phyloP scores from a whole-genome alignment of 768 basidiomycete species.

The Russula lepida region DNA sequence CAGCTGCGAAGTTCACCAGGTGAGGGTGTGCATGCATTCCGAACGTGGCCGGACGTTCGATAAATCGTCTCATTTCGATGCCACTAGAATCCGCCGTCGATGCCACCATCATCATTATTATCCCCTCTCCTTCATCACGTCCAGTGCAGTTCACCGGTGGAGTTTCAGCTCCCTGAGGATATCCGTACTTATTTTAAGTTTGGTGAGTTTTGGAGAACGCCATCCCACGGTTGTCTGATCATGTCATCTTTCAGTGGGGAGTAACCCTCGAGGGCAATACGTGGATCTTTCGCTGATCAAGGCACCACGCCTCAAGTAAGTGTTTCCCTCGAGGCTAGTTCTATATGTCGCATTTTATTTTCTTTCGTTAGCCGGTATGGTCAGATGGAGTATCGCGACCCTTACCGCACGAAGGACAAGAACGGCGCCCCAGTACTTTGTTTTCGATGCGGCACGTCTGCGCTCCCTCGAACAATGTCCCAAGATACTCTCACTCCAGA shows the following conservation, averaged over 20 bases:
- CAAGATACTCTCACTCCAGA: constrained; percentile 42
- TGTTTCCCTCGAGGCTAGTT: constrained; percentile 21
- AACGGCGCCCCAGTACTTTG: constrained; percentile 81
- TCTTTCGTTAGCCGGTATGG: constrained; percentile 59
- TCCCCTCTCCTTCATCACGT: constrained; percentile 65
- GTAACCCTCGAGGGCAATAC: constrained; percentile 75
- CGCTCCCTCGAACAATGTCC: constrained; percentile 48
- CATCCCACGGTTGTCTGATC: neutral
- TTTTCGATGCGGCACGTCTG: constrained; percentile 80
- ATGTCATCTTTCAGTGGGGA: constrained; percentile 47
- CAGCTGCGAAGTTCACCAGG: constrained; percentile 57
- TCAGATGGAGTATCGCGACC: constrained; percentile 86
- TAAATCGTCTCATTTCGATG: constrained; percentile 5
- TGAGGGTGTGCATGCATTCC: constrained; percentile 26
- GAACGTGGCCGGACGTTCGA: constrained; percentile 22
- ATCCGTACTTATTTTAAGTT: constrained; percentile 79
- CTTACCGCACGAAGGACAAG: constrained; percentile 76
- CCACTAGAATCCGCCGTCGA: constrained; percentile 55
- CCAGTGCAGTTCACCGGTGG: constrained; percentile 60
- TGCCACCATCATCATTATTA: constrained; percentile 58
- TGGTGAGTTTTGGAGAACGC: constrained; percentile 37
- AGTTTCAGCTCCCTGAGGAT: constrained; percentile 83
- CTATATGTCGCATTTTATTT: constrained; percentile 1
- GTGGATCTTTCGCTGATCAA: constrained; percentile 71
- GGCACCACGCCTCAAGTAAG: constrained; percentile 76